A percentile compares a stretch with the other conserved stretches of the same genome.
phyloP scores from a whole-genome alignment of 106 monocot genomes.

The Dioscorea alata region DNA sequence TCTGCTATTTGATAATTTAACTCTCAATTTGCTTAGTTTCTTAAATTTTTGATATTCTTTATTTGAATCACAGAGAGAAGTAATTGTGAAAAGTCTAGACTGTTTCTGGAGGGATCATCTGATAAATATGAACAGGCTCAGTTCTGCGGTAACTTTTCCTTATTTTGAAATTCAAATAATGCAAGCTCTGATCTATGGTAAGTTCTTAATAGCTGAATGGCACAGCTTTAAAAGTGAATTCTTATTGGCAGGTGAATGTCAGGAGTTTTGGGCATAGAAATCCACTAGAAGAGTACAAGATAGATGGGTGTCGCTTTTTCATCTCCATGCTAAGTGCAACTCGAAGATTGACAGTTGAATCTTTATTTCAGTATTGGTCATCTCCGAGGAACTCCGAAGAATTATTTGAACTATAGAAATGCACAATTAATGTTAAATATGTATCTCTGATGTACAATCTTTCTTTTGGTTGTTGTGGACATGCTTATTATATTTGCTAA shows the following conservation, averaged over 20 bases:
- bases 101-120: constrained; percentile 93
- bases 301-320: constrained; percentile 98
- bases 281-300: constrained; percentile 98
- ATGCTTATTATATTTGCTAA: too few relatives aligned
- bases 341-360: constrained; percentile 72
- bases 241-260: constrained; percentile 77
- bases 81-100: constrained; percentile 87
- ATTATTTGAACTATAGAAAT: constrained; percentile 16
- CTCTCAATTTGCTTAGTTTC: not conserved
- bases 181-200: too few relatives aligned
- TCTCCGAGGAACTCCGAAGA: constrained; percentile 58
- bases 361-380: constrained; percentile 85
- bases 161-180: not conserved
- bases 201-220: too few relatives aligned
- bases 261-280: constrained; percentile 98
- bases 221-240: not conserved
- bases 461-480: too few relatives aligned
- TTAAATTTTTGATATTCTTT: not conserved
- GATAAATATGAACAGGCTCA: constrained; percentile 97
- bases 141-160: constrained; percentile 64
- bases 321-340: constrained; percentile 99
- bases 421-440: not conserved
- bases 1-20: too few relatives aligned
- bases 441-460: too few relatives aligned
- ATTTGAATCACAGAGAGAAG: constrained; percentile 56